Base-by-base conservation (phyloP, 2,329 filamentous ascomycete genomes). In the Ramichloridium luteum region DNA sequence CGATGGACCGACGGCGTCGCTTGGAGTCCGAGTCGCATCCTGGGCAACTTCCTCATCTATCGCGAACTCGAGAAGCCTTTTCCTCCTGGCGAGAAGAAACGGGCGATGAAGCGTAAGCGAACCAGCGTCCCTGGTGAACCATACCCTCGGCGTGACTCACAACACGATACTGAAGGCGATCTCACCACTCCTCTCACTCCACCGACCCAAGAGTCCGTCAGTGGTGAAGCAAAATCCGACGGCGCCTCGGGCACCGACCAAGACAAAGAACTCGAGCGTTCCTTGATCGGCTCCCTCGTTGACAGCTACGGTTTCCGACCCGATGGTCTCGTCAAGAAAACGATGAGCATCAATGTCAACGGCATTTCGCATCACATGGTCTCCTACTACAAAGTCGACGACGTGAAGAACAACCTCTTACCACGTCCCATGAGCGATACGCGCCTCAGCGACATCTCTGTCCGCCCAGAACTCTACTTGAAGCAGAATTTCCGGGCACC, bases 1-100 rank as follows among this genome's bases (percentile, higher is more conserved):
- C 70, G 86, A 34, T 94, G 86, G 86, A 93, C 85, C 0, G 86
- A 94, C 46, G 85, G 86, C 10, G 74, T 88, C 8, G 77, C 79
- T 5, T 94, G 86, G 86, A 92, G 82, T 45, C 86, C 86, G 0
- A 92, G 78, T 55, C 77, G 80, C 11, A 88, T 92, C 28, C 65
- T 88, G 28, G 79, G 78, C 36, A 90, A 90, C 52, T 92, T 84
- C 46, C 68, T 93, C 26, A 72, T 92, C 44, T 93, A 93, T 50
- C 75, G 84, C 16, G 82, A 93, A 54, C 68, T 92, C 26, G 72
- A 80, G 40, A 74, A 78, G 47, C 75, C 78, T 0, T 86, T 86
- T 44, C 75, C 78, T 2, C 79, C 81, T 0, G 82, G 82, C 5
- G 80, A 88, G 61, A 90, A 88, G 67, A 90, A 90, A 57, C 69